Percentiles rank a stretch among this genome's conserved stretches.
phyloP scores from a whole-genome alignment of 495 filamentous ascomycete genomes.

The Apiosordaria backusii region DNA sequence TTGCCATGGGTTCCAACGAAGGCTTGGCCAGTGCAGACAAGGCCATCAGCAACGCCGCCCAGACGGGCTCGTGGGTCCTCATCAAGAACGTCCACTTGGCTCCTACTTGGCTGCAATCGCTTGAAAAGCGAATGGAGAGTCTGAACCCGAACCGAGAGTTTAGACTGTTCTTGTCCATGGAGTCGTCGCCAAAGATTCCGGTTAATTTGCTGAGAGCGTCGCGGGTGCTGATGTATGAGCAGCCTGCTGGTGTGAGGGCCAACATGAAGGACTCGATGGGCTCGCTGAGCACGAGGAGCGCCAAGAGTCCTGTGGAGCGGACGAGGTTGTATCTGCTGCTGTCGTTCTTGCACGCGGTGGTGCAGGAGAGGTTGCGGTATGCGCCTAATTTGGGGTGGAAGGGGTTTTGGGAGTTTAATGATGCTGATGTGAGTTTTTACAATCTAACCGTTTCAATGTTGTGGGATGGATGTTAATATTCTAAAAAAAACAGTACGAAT shows the following conservation, averaged over 20 bases:
- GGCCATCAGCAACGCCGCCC: constrained; percentile 88
- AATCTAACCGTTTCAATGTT: too few relatives aligned
- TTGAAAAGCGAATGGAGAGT: constrained; percentile 93
- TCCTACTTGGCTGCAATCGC: constrained; percentile 89
- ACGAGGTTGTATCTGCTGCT: constrained; percentile 87
- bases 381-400: constrained; percentile 96
- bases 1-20: constrained; percentile 98
- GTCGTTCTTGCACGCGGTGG: constrained; percentile 91
- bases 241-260: constrained; percentile 90
- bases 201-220: constrained; percentile 93
- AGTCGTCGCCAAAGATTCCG: constrained; percentile 92
- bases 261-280: constrained; percentile 99
- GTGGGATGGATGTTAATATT: background rate
- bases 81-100: constrained; percentile 99
- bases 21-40: constrained; percentile 89
- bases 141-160: constrained; percentile 94
- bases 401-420: constrained; percentile 99
- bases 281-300: constrained; percentile 70
- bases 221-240: constrained; percentile 94
- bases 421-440: constrained; percentile 80
- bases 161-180: constrained; percentile 95
- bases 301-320: constrained; percentile 84
- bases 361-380: constrained; percentile 94
- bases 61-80: constrained; percentile 90
- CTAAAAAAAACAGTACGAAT: constrained; percentile 72